Percentiles rank a stretch among this genome's conserved stretches.
phyloP scores from a whole-genome alignment of 1,284 basidiomycete species.

The Melampsora abietis-canadensis region DNA sequence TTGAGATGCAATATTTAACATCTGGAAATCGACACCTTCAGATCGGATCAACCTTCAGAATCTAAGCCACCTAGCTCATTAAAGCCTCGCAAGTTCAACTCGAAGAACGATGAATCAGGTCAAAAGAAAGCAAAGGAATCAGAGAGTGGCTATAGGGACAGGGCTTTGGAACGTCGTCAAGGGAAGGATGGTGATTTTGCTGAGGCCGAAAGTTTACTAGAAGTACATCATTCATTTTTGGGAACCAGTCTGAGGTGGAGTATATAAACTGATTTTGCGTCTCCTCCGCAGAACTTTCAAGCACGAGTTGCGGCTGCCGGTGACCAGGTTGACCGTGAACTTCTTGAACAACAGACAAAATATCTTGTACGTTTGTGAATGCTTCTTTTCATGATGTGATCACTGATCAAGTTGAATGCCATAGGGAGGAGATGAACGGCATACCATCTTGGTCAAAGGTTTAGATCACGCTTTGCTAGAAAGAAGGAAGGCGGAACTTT shows the following conservation, averaged over 20 bases:
- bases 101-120: slow-evolving; percentile 2
- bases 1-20: neutral
- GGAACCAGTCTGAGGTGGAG: neutral
- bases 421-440: slow-evolving; percentile 43
- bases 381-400: slow-evolving; percentile 1
- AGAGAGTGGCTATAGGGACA: slow-evolving; percentile 35
- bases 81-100: slow-evolving; percentile 30
- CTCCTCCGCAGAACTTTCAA: slow-evolving; percentile 39
- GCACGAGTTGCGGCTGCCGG: slow-evolving; percentile 40
- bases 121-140: neutral
- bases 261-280: neutral
- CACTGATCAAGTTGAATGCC: slow-evolving; percentile 7
- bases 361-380: slow-evolving; percentile 29
- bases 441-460: slow-evolving; percentile 43
- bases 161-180: slow-evolving; percentile 37
- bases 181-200: slow-evolving; percentile 42
- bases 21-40: neutral
- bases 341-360: slow-evolving; percentile 43
- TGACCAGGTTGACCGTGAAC: slow-evolving; percentile 34
- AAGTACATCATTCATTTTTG: slow-evolving; percentile 8
- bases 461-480: slow-evolving; percentile 42
- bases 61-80: slow-evolving; percentile 25
- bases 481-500: slow-evolving; percentile 41
- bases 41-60: neutral
- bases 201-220: slow-evolving; percentile 40